Evolutionary conservation across 108 stramenopile genomes (phyloP), one percentile per base, ranked within the genome.

Genomic region (Nannochloropsis salina): DNA sequence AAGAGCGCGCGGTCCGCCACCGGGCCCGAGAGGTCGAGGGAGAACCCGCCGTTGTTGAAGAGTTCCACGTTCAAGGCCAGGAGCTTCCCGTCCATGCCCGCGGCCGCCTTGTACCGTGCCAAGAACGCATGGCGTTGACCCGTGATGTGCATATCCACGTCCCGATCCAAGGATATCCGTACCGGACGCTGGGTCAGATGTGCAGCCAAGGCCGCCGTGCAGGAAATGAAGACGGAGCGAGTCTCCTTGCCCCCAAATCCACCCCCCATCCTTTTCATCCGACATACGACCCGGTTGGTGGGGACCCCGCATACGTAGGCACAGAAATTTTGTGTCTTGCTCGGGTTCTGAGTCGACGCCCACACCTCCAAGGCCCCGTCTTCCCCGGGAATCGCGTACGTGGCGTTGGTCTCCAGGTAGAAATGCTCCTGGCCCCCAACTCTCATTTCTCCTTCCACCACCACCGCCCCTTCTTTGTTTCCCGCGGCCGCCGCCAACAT

Each of bases 201-300:
- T 4, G 96, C 96, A 2, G 95, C 95, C 44, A 97, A 92, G 9
- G 96, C 96, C 10, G 94, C 94, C 8, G 95, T 95, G 51, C 93
- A 93, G 74, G 95, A 93, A 5, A 92, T 86, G 83, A 97, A 97
- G 3, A 95, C 94, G 83, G 93, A 95, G 10, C 95, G 93, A 41
- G 95, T 95, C 92, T 95, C 94, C 88, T 95, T 96, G 9, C 97
- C 97, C 21, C 97, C 96, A 83, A 98, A 98, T 0, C 95, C 96
- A 81, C 97, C 97, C 31, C 97, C 97, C 94, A 97, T 94, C 42
- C 97, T 92, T 88, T 97, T 97, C 88, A 94, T 92, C 42, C 94
- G 92, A 42, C 94, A 94, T 81, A 97, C 95, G 22, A 98, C 97
- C 86, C 94, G 93, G 42, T 95, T 94, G 6, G 93, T 92, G 43